These are phyloP conservation scores for Fusarium compactum DNA, from an alignment of 2,329 filamentous ascomycete species.

Conservation along the genomic window DNA sequence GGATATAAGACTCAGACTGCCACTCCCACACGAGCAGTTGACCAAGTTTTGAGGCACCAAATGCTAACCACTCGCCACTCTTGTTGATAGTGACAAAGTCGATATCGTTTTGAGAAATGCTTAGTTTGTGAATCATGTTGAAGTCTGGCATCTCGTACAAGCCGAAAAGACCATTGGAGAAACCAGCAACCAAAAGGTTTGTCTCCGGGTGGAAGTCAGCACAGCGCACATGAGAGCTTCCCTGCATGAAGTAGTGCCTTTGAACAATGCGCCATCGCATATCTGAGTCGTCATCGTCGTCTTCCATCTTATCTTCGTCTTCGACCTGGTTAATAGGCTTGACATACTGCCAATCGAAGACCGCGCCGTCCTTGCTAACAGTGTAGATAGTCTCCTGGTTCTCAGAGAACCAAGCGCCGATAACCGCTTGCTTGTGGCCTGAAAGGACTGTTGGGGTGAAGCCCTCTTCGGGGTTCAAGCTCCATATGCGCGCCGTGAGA, in stretches of 20 bases:
- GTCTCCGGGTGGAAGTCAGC: conserved; percentile 89
- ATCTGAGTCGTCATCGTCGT: conserved; percentile 71
- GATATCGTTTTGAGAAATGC: conserved; percentile 96
- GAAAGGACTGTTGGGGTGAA: conserved; percentile 91
- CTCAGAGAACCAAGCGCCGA: conserved; percentile 96
- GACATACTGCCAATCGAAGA: conserved; percentile 93
- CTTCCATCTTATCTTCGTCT: conserved; percentile 70
- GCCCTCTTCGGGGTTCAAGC: conserved; percentile 84
- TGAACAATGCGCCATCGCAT: conserved; percentile 92
- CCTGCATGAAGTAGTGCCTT: conserved; percentile 93
- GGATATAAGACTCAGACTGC: conserved; percentile 98
- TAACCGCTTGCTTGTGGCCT: conserved; percentile 89
- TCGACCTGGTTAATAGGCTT: conserved; percentile 67
- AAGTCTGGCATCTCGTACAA: conserved; percentile 97
- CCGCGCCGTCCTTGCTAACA: conserved; percentile 94
- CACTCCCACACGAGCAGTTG: conserved; percentile 99
- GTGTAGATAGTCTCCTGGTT: conserved; percentile 97
- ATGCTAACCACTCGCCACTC: conserved; percentile 95
- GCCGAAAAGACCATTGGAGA: conserved; percentile 93
- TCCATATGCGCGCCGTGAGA: conserved; percentile 95
- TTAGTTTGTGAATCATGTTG: conserved; percentile 90
- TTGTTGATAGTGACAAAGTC: conserved; percentile 95
- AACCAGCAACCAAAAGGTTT: conserved; percentile 94
- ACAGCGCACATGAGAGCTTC: conserved; percentile 86
- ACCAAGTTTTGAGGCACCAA: conserved; percentile 93